Evolutionary conservation across 2,329 filamentous ascomycete species (phyloP).

Genomic region (Daldinia sp.): DNA sequence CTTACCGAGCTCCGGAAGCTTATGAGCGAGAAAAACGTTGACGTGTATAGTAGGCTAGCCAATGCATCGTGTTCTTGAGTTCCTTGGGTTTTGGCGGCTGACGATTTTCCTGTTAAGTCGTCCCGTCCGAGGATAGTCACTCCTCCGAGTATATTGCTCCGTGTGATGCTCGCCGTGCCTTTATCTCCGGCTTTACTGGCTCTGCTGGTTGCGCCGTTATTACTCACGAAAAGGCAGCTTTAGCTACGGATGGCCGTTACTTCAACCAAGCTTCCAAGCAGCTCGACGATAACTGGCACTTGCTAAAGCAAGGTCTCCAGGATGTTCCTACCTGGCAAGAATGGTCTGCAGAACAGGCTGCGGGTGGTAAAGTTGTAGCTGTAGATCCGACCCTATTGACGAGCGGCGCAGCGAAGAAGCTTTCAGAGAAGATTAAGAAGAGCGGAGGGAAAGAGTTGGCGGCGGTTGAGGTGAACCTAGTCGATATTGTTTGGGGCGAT

Average conservation of each 20-base stretch:
- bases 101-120: constrained; percentile 64
- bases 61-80: constrained; percentile 26
- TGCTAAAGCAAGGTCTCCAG: constrained; percentile 91
- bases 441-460: constrained; percentile 80
- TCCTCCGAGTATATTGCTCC: constrained; percentile 97
- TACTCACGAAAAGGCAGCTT: constrained; percentile 82
- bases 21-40: constrained; percentile 87
- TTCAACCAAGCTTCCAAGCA: constrained; percentile 96
- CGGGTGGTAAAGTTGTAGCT: constrained; percentile 85
- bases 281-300: constrained; percentile 87
- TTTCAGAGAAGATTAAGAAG: constrained; percentile 87
- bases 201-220: constrained; percentile 94
- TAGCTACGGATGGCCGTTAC: constrained; percentile 95
- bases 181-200: constrained; percentile 92
- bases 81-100: constrained; percentile 30
- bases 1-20: constrained; percentile 79
- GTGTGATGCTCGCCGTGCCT: constrained; percentile 91
- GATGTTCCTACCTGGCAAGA: constrained; percentile 98
- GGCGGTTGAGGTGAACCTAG: constrained; percentile 80
- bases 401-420: constrained; percentile 68
- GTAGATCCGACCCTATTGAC: constrained; percentile 91
- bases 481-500: constrained; percentile 88
- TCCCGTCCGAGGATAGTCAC: constrained; percentile 96
- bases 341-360: constrained; percentile 88
- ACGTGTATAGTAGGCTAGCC: constrained; percentile 81